Conservation (phyloP, 768 basidiomycete genomes). For the Tylopilus vinaceipallidus region DNA sequence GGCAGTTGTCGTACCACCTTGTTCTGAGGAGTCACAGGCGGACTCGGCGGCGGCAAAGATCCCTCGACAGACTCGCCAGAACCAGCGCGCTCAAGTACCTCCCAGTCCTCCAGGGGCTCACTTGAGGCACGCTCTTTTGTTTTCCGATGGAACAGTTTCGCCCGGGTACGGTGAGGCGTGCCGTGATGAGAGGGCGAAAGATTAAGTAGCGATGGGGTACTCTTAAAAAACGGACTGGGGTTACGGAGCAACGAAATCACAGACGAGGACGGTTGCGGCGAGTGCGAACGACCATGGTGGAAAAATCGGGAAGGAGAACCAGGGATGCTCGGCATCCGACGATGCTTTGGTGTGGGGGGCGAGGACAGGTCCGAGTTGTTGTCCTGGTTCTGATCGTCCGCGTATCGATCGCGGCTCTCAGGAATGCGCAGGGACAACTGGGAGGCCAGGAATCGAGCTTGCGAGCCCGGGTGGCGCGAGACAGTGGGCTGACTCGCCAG, state of each 20-base stretch:
- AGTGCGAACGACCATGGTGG: conserved; percentile 27
- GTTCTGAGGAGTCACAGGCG: conserved; percentile 23
- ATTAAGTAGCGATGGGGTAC: conserved; percentile 31
- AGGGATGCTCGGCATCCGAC: conserved; percentile 29
- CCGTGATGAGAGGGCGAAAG: conserved; percentile 33
- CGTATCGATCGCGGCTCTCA: conserved; percentile 31
- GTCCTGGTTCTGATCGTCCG: conserved; percentile 31
- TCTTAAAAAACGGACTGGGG: conserved; percentile 35
- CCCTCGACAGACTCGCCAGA: conserved; percentile 26
- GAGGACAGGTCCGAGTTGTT: conserved; percentile 32
- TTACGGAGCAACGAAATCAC: conserved; percentile 35
- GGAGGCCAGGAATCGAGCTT: conserved; percentile 33
- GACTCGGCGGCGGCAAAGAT: conserved; percentile 19
- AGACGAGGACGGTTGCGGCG: conserved; percentile 34
- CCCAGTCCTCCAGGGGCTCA: conserved; percentile 34
- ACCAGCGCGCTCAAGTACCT: conserved; percentile 29
- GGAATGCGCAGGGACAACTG: conserved; percentile 34
- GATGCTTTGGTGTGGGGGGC: conserved; percentile 33
- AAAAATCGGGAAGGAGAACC: conserved; percentile 33
- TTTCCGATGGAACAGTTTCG: conserved; percentile 35
- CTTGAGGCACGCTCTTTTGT: conserved; percentile 35
- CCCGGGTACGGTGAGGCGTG: conserved; percentile 27
- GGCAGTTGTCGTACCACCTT: conserved; percentile 14
- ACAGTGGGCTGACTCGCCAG: conserved; percentile 29
- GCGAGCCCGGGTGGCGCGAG: conserved; percentile 26